Percentiles rank a stretch among this genome's conserved stretches.
These are phyloP conservation scores for Hordeum vulgare DNA, from an alignment of 176 grass and related monocot species.

Conservation along the genomic window MorexV3_pseudomolecules_assembly NC_058518.1:191147817-191148316, in stretches of 20 bases:
- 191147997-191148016: too few relatives aligned
- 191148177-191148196: conserved; percentile 89
- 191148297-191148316: too few relatives aligned
- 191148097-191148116: conserved; percentile 61
- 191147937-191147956: too few relatives aligned
- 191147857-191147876: conserved; percentile 70
- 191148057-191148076: background rate
- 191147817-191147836: conserved; percentile 50
- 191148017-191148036: too few relatives aligned
- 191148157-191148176: conserved; percentile 78
- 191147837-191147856: conserved; percentile 66
- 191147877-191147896: conserved; percentile 83
- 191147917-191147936: conserved; percentile 82
- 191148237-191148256: background rate
- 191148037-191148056: too few relatives aligned
- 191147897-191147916: conserved; percentile 92
- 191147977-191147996: too few relatives aligned
- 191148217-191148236: conserved; percentile 72
- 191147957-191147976: too few relatives aligned
- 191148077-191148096: background rate
- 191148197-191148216: conserved; percentile 89
- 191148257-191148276: background rate
- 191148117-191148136: conserved; percentile 88
- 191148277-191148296: too few relatives aligned
- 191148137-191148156: conserved; percentile 75